These are phyloP conservation scores for Lactarius vividus DNA, from an alignment of 768 basidiomycete species.

Conservation along the genomic window DNA sequence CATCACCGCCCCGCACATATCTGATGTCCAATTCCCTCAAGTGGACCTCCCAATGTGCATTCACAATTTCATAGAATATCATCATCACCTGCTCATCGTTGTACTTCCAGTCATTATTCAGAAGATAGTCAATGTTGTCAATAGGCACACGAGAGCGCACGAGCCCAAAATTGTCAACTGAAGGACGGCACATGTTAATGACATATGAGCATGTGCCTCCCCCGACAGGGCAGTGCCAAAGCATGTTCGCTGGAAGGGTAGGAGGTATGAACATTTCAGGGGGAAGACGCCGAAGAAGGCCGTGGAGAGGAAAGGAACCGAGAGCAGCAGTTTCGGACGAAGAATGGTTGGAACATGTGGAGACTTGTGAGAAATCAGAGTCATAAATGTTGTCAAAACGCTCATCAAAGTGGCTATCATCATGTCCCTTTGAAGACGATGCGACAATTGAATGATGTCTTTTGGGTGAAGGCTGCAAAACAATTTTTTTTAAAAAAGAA, in stretches of 20 bases:
- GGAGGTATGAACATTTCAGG: constrained; percentile 39
- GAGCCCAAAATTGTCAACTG: constrained; percentile 34
- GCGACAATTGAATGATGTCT: background rate
- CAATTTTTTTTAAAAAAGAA: too few species aligned
- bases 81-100: constrained; percentile 18
- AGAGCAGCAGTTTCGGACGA: constrained; percentile 24
- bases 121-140: background rate
- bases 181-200: constrained; percentile 47
- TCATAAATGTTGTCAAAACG: constrained; percentile 39
- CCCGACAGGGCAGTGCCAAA: constrained; percentile 51
- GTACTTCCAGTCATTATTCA: constrained; percentile 13
- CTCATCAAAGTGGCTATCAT: background rate
- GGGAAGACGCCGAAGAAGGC: constrained; percentile 35
- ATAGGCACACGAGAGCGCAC: constrained; percentile 22
- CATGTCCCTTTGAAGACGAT: background rate
- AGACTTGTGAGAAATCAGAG: constrained; percentile 54
- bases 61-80: constrained; percentile 29
- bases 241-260: constrained; percentile 41
- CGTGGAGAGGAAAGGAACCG: constrained; percentile 1
- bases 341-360: constrained; percentile 40
- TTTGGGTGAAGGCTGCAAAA: background rate
- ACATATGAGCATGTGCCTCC: constrained; percentile 39
- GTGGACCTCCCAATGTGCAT: constrained; percentile 30
- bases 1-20: constrained; percentile 2
- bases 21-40: constrained; percentile 27